Evolutionary conservation across 2,329 filamentous ascomycete genomes (phyloP).

Genomic region (Ophiostoma angusticollis): DNA sequence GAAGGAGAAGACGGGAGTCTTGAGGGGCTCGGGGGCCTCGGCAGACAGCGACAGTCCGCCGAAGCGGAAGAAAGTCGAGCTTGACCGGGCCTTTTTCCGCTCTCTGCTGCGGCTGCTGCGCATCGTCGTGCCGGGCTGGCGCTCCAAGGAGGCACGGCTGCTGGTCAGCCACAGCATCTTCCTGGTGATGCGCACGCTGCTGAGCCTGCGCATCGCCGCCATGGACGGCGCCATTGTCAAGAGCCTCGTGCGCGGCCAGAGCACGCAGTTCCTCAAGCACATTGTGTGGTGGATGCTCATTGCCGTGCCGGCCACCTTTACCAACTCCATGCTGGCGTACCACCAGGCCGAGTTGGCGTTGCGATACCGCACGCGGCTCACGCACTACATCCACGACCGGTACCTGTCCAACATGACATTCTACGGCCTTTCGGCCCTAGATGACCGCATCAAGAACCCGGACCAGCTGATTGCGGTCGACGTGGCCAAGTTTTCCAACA

Average conservation of each 20-base stretch:
- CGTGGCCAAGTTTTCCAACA: slow-evolving; percentile 92
- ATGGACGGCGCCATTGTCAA: slow-evolving; percentile 91
- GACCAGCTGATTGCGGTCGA: slow-evolving; percentile 96
- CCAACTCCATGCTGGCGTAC: slow-evolving; percentile 97
- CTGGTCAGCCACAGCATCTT: slow-evolving; percentile 89
- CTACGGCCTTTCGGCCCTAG: slow-evolving; percentile 86
- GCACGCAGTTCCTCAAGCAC: slow-evolving; percentile 75
- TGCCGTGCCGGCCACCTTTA: slow-evolving; percentile 90
- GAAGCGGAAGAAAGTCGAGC: slow-evolving; percentile 68
- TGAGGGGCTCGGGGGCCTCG: slow-evolving; percentile 2
- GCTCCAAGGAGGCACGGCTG: slow-evolving; percentile 74
- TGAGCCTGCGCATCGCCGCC: slow-evolving; percentile 91
- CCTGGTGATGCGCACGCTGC: slow-evolving; percentile 75
- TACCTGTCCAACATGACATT: slow-evolving; percentile 98
- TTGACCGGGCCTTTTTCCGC: slow-evolving; percentile 72
- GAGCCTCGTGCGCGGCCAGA: slow-evolving; percentile 79
- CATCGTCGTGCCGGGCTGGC: slow-evolving; percentile 85
- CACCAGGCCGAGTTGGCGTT: slow-evolving; percentile 92
- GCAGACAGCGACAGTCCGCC: slow-evolving; percentile 12
- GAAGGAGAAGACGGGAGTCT: slow-evolving; percentile 27
- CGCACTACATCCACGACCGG: slow-evolving; percentile 88
- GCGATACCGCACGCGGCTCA: slow-evolving; percentile 83
- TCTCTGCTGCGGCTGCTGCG: slow-evolving; percentile 64
- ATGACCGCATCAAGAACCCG: slow-evolving; percentile 96
- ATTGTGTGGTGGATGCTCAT: slow-evolving; percentile 99